These are phyloP conservation scores for Marasmius oreades DNA, from an alignment of 1,284 basidiomycete species.

Conservation along the genomic window DNA sequence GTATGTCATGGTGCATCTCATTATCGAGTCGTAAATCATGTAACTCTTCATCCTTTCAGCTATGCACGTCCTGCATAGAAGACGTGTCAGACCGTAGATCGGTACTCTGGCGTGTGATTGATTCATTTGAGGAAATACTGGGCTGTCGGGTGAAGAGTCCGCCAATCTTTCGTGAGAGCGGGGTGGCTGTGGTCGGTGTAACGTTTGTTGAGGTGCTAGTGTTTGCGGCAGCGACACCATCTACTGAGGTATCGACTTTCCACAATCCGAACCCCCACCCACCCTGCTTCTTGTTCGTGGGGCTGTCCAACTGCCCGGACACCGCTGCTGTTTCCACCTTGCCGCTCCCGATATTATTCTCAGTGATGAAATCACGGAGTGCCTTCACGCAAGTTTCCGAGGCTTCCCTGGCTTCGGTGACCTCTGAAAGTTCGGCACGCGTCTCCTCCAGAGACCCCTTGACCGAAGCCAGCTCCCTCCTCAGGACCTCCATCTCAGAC, in stretches of 20 bases:
- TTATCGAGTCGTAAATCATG: neutral
- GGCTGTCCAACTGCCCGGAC: neutral
- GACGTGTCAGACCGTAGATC: conserved; percentile 1
- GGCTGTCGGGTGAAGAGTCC: neutral
- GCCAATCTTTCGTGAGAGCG: neutral
- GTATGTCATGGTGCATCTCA: neutral
- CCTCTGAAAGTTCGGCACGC: conserved; percentile 67
- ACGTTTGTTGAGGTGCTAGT: neutral
- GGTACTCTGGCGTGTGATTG: neutral
- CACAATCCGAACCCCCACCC: conserved; percentile 1
- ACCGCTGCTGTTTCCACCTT: neutral
- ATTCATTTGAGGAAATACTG: neutral
- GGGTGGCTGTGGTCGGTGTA: neutral
- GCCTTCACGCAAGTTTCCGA: conserved; percentile 84
- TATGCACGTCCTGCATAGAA: neutral
- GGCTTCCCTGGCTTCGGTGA: conserved; percentile 81
- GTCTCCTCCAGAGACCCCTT: conserved; percentile 62
- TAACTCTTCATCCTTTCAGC: neutral
- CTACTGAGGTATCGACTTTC: conserved; percentile 1
- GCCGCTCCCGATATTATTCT: conserved; percentile 54
- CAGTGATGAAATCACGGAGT: conserved; percentile 81
- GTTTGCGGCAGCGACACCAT: neutral
- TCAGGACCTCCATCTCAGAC: conserved; percentile 54
- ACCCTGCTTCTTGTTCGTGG: neutral
- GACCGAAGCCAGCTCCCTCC: conserved; percentile 56